Conservation (phyloP, 345 rosid genomes). For the Brassica juncea region DNA sequence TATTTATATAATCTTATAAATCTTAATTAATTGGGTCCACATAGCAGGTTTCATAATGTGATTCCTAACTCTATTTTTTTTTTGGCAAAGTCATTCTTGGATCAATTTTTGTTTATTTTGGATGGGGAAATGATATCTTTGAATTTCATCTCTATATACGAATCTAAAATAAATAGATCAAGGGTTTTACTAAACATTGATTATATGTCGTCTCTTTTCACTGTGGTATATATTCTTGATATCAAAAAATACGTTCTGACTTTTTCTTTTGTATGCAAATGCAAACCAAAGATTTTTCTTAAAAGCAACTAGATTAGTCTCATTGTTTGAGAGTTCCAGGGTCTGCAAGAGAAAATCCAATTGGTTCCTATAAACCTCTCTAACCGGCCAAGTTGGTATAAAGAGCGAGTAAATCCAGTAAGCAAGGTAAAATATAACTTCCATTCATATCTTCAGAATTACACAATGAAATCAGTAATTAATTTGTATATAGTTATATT, state of each 20-base stretch:
- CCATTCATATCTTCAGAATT: neutral
- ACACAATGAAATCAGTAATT: neutral
- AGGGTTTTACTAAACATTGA: neutral
- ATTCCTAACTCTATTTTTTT: too few relatives aligned
- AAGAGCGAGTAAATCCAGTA: slow-evolving; percentile 65
- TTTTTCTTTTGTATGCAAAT: neutral
- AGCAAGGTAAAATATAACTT: slow-evolving; percentile 57
- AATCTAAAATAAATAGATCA: neutral
- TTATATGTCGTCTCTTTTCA: neutral
- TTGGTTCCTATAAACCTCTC: slow-evolving; percentile 66
- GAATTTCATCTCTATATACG: neutral
- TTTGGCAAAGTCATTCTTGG: too few relatives aligned
- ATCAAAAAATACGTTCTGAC: neutral
- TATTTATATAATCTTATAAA: too few relatives aligned
- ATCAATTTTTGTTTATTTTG: too few relatives aligned
- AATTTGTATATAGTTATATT: neutral
- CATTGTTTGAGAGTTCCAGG: slow-evolving; percentile 47
- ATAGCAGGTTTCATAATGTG: too few relatives aligned
- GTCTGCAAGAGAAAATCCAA: slow-evolving; percentile 74
- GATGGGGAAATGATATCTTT: too few relatives aligned
- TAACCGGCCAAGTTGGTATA: slow-evolving; percentile 81
- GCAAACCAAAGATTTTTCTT: neutral
- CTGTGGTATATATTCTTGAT: neutral
- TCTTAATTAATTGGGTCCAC: too few relatives aligned
- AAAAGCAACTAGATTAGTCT: neutral